These are phyloP conservation scores for Beauveria rudraprayagi DNA, from an alignment of 2,329 filamentous ascomycete species.

Conservation along the genomic window DNA sequence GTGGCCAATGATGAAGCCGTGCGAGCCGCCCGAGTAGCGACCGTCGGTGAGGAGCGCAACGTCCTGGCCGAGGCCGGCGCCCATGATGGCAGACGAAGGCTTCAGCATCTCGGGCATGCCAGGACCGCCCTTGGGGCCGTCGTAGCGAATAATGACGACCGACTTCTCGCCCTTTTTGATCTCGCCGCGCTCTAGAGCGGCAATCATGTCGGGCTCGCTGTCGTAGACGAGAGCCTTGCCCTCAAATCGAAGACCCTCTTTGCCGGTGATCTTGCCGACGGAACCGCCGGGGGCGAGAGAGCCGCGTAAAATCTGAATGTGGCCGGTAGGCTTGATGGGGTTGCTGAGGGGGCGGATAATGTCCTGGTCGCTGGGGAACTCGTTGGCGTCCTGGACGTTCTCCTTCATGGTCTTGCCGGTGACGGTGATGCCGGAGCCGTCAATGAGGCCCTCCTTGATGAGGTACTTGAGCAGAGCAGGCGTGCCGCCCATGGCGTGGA, in stretches of 20 bases:
- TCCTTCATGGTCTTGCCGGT: conserved; percentile 85
- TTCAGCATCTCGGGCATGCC: conserved; percentile 96
- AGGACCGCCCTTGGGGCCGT: conserved; percentile 86
- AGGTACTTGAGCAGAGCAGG: conserved; percentile 83
- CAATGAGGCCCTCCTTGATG: conserved; percentile 71
- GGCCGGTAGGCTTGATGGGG: conserved; percentile 74
- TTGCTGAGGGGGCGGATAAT: conserved; percentile 74
- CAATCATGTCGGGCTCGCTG: conserved; percentile 75
- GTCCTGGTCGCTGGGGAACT: conserved; percentile 66
- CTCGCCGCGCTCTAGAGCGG: conserved; percentile 64
- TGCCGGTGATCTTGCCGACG: conserved; percentile 94
- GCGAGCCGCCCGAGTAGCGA: conserved; percentile 71
- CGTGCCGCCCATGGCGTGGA: conserved; percentile 80
- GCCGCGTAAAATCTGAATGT: conserved; percentile 79
- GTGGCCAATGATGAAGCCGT: conserved; percentile 83
- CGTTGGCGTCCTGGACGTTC: conserved; percentile 70
- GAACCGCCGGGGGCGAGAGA: conserved; percentile 84
- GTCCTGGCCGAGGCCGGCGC: conserved; percentile 70
- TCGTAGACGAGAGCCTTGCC: conserved; percentile 79
- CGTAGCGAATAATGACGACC: conserved; percentile 85
- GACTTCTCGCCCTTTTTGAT: conserved; percentile 83
- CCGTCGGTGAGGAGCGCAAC: conserved; percentile 68
- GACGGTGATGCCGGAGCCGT: conserved; percentile 73
- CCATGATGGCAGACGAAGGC: conserved; percentile 88
- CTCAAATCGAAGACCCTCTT: conserved; percentile 76